Base-by-base conservation (phyloP, 768 basidiomycete species). In the Lactarius hatsudake region DNA sequence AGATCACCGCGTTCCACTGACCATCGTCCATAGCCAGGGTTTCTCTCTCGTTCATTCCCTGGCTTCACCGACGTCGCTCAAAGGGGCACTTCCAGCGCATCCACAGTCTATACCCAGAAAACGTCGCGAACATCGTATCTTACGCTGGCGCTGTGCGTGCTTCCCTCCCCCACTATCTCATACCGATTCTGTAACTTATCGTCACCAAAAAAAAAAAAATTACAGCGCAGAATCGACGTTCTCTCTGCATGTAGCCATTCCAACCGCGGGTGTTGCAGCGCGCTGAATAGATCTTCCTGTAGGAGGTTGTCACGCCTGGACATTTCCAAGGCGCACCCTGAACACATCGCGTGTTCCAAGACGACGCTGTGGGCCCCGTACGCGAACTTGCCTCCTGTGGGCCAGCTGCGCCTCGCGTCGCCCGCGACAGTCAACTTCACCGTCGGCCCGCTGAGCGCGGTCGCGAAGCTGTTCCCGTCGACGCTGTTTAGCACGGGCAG, bases 281-380 rank as follows among this genome's bases (percentile, higher is more conserved):
- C 5, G 40, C 3, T 6, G 0, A 26, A 13, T 51, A 13, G 5
- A 51, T 93, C 26, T 4, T 23, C 45, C 23, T 3, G 10, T 38
- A 87, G 85, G 93, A 93, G 79, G 84, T 94, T 59, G 93, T 94
- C 73, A 90, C 84, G 2, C 93, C 93, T 0, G 93, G 93, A 0
- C 36, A 88, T 94, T 43, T 81, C 81, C 2, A 70, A 78, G 12
- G 81, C 89, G 0, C 84, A 91, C 73, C 92, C 93, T 0, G 89
- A 93, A 34, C 84, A 86, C 64, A 75, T 94, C 48, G 92, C 91
- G 1, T 94, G 93, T 71, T 74, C 78, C 15, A 74, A 81, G 18
- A 80, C 79, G 2, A 75, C 79, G 2, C 88, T 87, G 0, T 89
- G 89, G 88, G 17, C 77, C 0, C 77, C 74, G 6, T 91, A 84